Evolutionary conservation across 306 rosid genomes (phyloP), one percentile per base, ranked within the genome.

Genomic region (Cucurbita moschata): DNA sequence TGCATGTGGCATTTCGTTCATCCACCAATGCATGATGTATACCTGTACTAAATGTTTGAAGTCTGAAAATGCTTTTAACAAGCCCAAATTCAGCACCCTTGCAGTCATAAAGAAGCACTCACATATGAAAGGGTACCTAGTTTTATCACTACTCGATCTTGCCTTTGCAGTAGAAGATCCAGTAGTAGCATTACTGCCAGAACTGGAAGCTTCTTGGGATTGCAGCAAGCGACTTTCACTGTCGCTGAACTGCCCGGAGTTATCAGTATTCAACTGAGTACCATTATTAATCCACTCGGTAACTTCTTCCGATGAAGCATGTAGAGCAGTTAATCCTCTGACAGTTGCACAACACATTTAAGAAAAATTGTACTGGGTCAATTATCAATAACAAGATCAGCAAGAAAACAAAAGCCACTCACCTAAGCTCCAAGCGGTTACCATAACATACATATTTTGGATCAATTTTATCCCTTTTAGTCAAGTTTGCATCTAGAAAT

Each of bases 41-140:
- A 95, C 99, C 99, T 95, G 99, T 76, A 82, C 96, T 77, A 95
- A 85, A 88, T 95, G 97, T 82, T 89, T 91, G 87, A 86, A 95
- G 87, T 95, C 97, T 38, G 97, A 91, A 78, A 95, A 87, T 78
- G 96, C 96, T 82, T 91, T 95, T 74, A 95, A 85, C 79, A 95
- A 87, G 65, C 99, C 99, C 80, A 95, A 77, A 80, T 95, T 86
- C 79, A 95, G 96, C 82, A 91, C 97, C 85, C 99, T 88, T 50
- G 92, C 92, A 56, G 97, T 95, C 96, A 95, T 95, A 85, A 89
- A 95, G 92, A 95, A 95, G 85, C 99, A 95, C 86, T 95, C 99
- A 8, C 97, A 91, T 79, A 91, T 95, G 84, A 95, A 95, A 68
- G 95, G 72, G 80, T 85, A 95, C 75, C 86, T 91, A 50, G 80